These are phyloP conservation scores for Rhynchospora pubera DNA, from an alignment of 176 grass and related monocot species.

Conservation along the genomic window DNA sequence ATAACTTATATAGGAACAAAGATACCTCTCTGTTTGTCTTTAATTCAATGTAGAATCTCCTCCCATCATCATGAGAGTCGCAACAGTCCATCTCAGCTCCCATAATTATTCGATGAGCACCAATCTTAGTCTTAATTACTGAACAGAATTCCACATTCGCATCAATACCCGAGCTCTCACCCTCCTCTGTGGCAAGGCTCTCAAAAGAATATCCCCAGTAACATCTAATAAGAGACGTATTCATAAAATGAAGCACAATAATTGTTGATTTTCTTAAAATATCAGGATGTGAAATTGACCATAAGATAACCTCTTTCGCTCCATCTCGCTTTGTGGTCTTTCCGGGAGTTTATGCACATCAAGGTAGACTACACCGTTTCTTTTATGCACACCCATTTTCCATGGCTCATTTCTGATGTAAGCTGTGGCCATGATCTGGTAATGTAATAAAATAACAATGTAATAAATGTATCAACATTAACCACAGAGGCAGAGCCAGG, in stretches of 20 bases:
- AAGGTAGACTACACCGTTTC: slow-evolving; percentile 87
- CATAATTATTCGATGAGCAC: slow-evolving; percentile 97
- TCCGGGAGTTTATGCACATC: slow-evolving; percentile 96
- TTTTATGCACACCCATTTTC: slow-evolving; percentile 99
- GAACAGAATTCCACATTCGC: slow-evolving; percentile 96
- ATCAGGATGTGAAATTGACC: slow-evolving; percentile 1
- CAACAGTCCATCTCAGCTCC: slow-evolving; percentile 99
- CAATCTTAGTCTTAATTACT: slow-evolving; percentile 94
- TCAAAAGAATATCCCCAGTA: slow-evolving; percentile 99
- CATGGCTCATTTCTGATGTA: slow-evolving; percentile 91
- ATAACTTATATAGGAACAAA: background rate
- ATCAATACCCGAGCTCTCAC: slow-evolving; percentile 81
- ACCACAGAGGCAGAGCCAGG: background rate
- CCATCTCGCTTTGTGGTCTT: slow-evolving; percentile 67
- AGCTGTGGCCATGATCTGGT: slow-evolving; percentile 85
- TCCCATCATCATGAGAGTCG: slow-evolving; percentile 89
- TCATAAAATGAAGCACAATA: slow-evolving; percentile 1
- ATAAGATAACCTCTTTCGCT: slow-evolving; percentile 50
- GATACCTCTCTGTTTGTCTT: slow-evolving; percentile 95
- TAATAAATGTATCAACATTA: background rate
- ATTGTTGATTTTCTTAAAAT: slow-evolving; percentile 4
- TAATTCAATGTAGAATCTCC: slow-evolving; percentile 86
- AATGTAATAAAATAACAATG: no score
- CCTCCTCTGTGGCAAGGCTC: slow-evolving; percentile 82
- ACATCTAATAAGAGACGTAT: slow-evolving; percentile 45